Percentiles rank a stretch among this genome's conserved stretches.
Conservation (phyloP, 2,329 filamentous ascomycete genomes). For the Thermoascus crustaceus region DNA sequence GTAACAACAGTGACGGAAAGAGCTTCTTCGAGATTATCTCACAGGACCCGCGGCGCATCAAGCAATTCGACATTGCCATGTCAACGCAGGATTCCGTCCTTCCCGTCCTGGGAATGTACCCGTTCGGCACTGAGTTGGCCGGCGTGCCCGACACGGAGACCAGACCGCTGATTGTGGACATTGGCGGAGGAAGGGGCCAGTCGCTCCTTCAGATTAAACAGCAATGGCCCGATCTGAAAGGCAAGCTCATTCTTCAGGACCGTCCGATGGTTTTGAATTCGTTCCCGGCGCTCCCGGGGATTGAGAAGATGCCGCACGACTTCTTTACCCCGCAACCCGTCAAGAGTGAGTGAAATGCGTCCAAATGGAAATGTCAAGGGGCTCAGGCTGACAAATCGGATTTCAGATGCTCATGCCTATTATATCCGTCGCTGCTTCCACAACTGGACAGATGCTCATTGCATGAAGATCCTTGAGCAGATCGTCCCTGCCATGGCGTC, state of each 20-base stretch:
- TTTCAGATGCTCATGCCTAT: conserved; percentile 19
- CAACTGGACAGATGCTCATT: conserved; percentile 17
- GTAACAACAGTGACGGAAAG: conserved; percentile 13
- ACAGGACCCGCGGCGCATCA: conserved; percentile 14
- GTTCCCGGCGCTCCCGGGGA: conserved; percentile 14
- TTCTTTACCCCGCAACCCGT: conserved; percentile 21
- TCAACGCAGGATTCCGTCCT: conserved; percentile 11
- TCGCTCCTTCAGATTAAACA: conserved; percentile 12
- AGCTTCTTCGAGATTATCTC: conserved; percentile 18
- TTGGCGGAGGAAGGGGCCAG: conserved; percentile 15
- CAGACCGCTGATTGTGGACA: conserved; percentile 6
- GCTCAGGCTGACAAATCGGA: neutral
- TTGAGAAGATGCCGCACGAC: conserved; percentile 20
- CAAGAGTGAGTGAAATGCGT: conserved; percentile 12
- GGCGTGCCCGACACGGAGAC: conserved; percentile 3
- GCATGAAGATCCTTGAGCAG: conserved; percentile 17
- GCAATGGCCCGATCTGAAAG: conserved; percentile 9
- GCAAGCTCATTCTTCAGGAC: conserved; percentile 21
- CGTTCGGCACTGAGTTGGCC: conserved; percentile 9
- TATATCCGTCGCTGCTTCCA: conserved; percentile 18
- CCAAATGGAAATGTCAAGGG: neutral
- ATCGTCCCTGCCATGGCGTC: conserved; percentile 13
- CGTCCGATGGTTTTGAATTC: conserved; percentile 15
- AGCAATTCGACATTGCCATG: conserved; percentile 16
- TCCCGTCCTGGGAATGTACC: conserved; percentile 16